These are phyloP conservation scores for Silene coronaria DNA, from an alignment of 179 eudicot species.

Conservation along the genomic window DNA sequence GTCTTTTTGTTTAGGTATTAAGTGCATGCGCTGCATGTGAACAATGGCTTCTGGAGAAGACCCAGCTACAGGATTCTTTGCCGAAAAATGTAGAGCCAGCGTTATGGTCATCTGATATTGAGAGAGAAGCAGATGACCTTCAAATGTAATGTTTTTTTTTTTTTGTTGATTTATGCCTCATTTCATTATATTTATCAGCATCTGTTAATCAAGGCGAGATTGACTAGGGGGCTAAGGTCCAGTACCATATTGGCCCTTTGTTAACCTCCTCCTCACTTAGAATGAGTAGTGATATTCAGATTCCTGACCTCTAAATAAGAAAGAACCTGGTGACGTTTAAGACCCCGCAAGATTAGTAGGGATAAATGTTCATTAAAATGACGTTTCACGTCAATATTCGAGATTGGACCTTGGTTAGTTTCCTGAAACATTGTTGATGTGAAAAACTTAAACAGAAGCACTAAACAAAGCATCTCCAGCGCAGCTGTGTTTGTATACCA, in stretches of 20 bases:
- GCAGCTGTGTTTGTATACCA: not conserved
- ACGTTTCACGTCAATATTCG: not conserved
- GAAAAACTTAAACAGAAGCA: not conserved
- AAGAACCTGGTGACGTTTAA: not conserved
- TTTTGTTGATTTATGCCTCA: conserved; percentile 6
- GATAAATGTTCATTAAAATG: no score
- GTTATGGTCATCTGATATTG: conserved; percentile 51
- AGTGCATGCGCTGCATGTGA: conserved; percentile 55
- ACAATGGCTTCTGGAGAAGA: conserved; percentile 53
- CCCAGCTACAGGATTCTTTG: conserved; percentile 53
- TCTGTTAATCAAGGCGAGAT: not conserved
- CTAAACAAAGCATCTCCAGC: not conserved
- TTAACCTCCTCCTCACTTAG: not conserved
- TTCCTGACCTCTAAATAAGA: not conserved
- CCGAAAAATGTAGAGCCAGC: conserved; percentile 69
- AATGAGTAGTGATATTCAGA: not conserved
- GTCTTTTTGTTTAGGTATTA: conserved; percentile 35
- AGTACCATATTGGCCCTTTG: not conserved
- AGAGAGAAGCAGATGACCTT: conserved; percentile 40
- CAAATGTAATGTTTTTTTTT: conserved; percentile 35
- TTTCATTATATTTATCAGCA: not conserved
- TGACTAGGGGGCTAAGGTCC: not conserved
- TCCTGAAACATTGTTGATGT: not conserved
- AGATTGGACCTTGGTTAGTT: not conserved
- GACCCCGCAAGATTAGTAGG: no score